Base-by-base conservation (phyloP, 2,329 filamentous ascomycete species). In the Coniella lustricola region DNA sequence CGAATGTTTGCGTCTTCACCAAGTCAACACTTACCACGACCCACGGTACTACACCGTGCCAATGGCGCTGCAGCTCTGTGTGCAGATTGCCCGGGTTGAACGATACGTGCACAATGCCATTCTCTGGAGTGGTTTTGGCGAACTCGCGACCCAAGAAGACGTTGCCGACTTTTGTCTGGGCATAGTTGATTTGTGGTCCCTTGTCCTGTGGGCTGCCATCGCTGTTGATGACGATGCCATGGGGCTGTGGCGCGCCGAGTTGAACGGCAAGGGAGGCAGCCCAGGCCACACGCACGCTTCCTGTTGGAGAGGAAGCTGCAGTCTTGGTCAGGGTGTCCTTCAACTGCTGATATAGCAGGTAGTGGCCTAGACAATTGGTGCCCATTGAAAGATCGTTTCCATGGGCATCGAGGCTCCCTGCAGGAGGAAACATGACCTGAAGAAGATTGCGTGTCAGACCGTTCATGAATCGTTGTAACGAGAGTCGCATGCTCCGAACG, bases 31-130 rank as follows among this genome's bases (percentile, higher is more conserved):
- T 22, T 20, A 48, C 46, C 8, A 18, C 25, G 1, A 48, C 14
- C 46, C 46, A 44, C 21, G 8, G 7, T 5, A 1, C n/a, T 2
- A 44, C 10, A 8, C 46, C 46, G 18, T 20, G 33, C 46, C 39
- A 48, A 25, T 48, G 34, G 39, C 47, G 25, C 36, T 49, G 47
- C 25, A 49, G n/a, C 8, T 45, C 41, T 10, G 58, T 54, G 40
- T 38, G 45, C 31, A 60, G 44, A 20, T 60, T 58, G 9, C 58
- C 57, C 14, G 58, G 58, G 36, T 60, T 60, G 31, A 58, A 56
- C 13, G 50, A 50, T 0, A 43, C 54, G 38, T 56, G 53, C 18
- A 59, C 53, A n/a, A 59, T 34, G 21, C 55, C 57, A 4, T 39
- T 56, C 46, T 55, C 20, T 12, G 45, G 35, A 7, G 50, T 56